These are phyloP conservation scores for Solanum tacnaense DNA, from an alignment of 257 asterid species.

Conservation along the genomic window DNA sequence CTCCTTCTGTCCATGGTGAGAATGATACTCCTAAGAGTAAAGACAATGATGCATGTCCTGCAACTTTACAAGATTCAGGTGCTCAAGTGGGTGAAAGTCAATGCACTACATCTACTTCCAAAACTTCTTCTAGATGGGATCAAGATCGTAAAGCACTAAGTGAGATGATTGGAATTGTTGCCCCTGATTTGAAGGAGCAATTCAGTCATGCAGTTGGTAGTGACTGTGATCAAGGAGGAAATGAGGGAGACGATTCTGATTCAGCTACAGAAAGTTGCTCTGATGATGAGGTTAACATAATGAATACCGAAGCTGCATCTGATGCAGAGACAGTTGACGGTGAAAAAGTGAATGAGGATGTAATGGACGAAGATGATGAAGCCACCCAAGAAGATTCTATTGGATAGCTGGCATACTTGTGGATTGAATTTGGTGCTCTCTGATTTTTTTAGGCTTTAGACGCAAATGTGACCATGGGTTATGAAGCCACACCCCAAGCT, in stretches of 20 bases:
- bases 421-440: background rate
- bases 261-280: conserved; percentile 56
- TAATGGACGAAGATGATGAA: conserved; percentile 54
- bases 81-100: conserved; percentile 64
- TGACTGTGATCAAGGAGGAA: conserved; percentile 21
- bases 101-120: conserved; percentile 23
- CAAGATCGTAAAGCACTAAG: conserved; percentile 48
- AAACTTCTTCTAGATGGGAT: conserved; percentile 23
- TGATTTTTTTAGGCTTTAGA: background rate
- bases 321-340: conserved; percentile 49
- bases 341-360: conserved; percentile 18
- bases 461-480: background rate
- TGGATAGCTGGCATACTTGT: conserved; percentile 4
- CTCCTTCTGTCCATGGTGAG: conserved; percentile 79
- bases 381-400: conserved; percentile 48
- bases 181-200: conserved; percentile 65
- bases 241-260: conserved; percentile 27
- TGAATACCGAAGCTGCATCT: conserved; percentile 28
- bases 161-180: conserved; percentile 66
- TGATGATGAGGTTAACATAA: conserved; percentile 20
- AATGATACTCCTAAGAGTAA: conserved; percentile 46
- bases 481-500: background rate
- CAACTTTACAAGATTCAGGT: conserved; percentile 38
- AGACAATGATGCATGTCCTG: conserved; percentile 17
- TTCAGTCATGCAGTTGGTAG: conserved; percentile 42